These are phyloP conservation scores for Ganoderma sp. DNA, from an alignment of 1,284 basidiomycete genomes.

Conservation along the genomic window DNA sequence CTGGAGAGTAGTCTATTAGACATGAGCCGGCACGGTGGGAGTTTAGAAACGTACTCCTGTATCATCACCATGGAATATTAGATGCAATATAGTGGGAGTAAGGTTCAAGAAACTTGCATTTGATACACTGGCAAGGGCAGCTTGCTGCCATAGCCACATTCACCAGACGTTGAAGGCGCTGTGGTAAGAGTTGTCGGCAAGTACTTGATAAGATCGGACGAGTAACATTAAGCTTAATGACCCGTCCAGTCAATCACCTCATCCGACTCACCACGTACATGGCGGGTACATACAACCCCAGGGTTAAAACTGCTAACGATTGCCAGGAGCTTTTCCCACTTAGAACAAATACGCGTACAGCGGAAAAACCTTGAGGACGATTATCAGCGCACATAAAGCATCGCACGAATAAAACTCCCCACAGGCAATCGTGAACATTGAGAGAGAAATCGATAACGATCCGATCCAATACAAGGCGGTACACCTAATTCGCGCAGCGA, in stretches of 20 bases:
- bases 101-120: background rate
- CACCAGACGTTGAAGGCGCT: background rate
- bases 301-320: background rate
- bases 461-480: background rate
- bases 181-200: background rate
- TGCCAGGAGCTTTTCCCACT: background rate
- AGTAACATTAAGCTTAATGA: background rate
- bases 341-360: background rate
- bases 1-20: background rate
- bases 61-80: too few species aligned
- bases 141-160: background rate
- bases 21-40: too few species aligned
- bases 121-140: background rate
- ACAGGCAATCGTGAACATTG: background rate
- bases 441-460: background rate
- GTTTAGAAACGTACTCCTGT: background rate
- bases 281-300: background rate
- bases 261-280: background rate
- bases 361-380: background rate
- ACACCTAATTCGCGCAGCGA: background rate
- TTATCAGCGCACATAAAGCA: background rate
- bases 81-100: too few species aligned
- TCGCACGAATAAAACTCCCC: background rate
- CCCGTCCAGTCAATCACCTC: background rate
- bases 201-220: background rate